phyloP scores from a whole-genome alignment of 441 rosid species.

The Flueggea neowawraea region DNA sequence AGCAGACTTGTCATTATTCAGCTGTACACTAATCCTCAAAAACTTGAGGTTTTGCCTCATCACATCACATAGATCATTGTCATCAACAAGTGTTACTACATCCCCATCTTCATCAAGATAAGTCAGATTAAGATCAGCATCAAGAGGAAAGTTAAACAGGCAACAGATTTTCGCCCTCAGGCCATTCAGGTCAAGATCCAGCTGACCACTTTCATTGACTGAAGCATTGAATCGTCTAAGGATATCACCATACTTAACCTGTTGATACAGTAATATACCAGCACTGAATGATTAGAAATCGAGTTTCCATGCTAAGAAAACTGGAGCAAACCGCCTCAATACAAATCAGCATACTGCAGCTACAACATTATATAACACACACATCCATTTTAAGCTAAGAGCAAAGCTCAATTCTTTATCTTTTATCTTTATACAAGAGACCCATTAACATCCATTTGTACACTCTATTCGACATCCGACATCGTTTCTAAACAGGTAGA shows the following conservation, averaged over 20 bases:
- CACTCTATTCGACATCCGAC: too few relatives aligned
- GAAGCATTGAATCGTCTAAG: constrained; percentile 79
- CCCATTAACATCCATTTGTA: too few relatives aligned
- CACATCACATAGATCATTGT: constrained; percentile 70
- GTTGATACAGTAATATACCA: constrained; percentile 11
- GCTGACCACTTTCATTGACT: constrained; percentile 40
- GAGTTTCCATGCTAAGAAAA: not conserved
- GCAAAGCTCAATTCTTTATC: too few relatives aligned
- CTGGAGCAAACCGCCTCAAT: not conserved
- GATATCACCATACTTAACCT: constrained; percentile 73
- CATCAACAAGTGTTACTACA: constrained; percentile 73
- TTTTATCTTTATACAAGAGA: too few relatives aligned
- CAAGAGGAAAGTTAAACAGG: constrained; percentile 57
- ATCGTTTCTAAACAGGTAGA: too few relatives aligned
- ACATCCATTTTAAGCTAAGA: not conserved
- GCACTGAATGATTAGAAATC: not conserved
- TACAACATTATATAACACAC: not conserved
- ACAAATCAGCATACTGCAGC: not conserved
- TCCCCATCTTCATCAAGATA: constrained; percentile 98
- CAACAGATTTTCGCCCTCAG: constrained; percentile 55
- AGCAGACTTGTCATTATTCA: constrained; percentile 25
- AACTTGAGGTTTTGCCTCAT: constrained; percentile 65
- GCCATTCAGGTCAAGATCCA: constrained; percentile 63
- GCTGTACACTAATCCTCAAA: constrained; percentile 56
- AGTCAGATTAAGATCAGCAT: constrained; percentile 51